A percentile compares a stretch with the other conserved stretches of the same genome.
Evolutionary conservation across 139 green algal genomes (phyloP).

Genomic region (Edaphochlamys debaryana): DNA sequence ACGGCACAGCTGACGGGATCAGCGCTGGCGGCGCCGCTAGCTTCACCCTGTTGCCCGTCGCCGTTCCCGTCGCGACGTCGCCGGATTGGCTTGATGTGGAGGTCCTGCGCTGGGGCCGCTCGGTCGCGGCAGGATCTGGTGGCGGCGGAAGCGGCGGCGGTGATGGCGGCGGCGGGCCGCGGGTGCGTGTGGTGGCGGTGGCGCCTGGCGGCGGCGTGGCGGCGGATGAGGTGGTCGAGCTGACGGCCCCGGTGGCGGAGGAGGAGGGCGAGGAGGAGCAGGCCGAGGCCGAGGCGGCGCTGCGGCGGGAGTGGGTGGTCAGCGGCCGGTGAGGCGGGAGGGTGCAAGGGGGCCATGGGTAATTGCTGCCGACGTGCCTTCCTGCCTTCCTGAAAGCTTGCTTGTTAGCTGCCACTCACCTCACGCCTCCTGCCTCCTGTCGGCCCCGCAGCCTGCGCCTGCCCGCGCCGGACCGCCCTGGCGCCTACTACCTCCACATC

Average conservation of each 20-base stretch:
- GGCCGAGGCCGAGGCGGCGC: no score
- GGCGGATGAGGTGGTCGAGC: background rate
- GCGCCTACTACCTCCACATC: background rate
- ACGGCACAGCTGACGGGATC: no score
- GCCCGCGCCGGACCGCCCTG: background rate
- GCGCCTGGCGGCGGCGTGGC: background rate
- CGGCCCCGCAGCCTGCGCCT: background rate
- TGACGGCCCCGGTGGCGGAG: background rate
- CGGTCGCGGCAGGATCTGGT: no score
- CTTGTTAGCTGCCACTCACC: background rate
- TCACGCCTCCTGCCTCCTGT: no score
- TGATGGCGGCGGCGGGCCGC: background rate
- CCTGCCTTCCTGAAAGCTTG: no score
- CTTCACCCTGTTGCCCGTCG: no score
- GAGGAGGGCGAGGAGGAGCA: background rate
- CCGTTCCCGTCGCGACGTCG: background rate
- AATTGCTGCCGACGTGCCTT: no score
- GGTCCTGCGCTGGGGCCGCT: background rate
- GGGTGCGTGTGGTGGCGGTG: background rate
- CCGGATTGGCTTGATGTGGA: background rate
- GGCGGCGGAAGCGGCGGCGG: no score
- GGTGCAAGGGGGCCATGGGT: no score
- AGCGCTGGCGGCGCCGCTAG: no score
- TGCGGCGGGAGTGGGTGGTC: no score
- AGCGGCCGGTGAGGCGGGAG: no score